These are phyloP conservation scores for Hortaea sp. DNA, from an alignment of 2,329 filamentous ascomycete species.

Conservation along the genomic window DNA sequence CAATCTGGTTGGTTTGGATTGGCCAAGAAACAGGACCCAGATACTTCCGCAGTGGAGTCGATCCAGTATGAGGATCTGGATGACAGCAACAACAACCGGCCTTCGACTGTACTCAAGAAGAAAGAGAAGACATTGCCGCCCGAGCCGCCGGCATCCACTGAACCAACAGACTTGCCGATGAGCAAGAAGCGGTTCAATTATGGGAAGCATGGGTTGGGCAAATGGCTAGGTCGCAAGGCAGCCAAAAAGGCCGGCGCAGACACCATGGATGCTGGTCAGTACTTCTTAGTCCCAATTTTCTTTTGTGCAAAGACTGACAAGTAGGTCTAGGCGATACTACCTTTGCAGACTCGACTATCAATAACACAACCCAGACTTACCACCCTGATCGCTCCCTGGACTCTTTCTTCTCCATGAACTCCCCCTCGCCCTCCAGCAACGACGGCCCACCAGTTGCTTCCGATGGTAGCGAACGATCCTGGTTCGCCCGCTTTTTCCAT, in stretches of 20 bases:
- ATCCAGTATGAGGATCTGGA: conserved; percentile 1
- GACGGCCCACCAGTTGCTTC: conserved; percentile 29
- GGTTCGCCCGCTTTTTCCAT: conserved; percentile 80
- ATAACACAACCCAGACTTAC: conserved; percentile 1
- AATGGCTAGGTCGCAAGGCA: conserved; percentile 43
- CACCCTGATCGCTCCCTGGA: conserved; percentile 12
- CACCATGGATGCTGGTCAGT: conserved; percentile 3
- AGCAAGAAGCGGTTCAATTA: conserved; percentile 25
- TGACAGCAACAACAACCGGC: conserved; percentile 9
- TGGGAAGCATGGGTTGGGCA: conserved; percentile 40
- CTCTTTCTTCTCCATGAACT: conserved; percentile 23
- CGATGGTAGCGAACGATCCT: conserved; percentile 50
- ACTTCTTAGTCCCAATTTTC: not conserved
- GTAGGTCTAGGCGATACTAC: conserved; percentile 14
- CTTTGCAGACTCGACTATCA: conserved; percentile 3
- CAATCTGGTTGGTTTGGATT: conserved; percentile 38
- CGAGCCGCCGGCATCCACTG: conserved; percentile 20
- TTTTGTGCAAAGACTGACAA: conserved; percentile 2
- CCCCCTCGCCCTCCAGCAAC: conserved; percentile 39
- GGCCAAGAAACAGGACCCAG: conserved; percentile 13
- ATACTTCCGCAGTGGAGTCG: not conserved
- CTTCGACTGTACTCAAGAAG: conserved; percentile 20
- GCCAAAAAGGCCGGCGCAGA: conserved; percentile 18
- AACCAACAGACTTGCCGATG: conserved; percentile 36
- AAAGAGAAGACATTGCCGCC: conserved; percentile 20